Conservation (phyloP, 2,329 filamentous ascomycete species). For the Scopulariopsis brevicaulis region DNA sequence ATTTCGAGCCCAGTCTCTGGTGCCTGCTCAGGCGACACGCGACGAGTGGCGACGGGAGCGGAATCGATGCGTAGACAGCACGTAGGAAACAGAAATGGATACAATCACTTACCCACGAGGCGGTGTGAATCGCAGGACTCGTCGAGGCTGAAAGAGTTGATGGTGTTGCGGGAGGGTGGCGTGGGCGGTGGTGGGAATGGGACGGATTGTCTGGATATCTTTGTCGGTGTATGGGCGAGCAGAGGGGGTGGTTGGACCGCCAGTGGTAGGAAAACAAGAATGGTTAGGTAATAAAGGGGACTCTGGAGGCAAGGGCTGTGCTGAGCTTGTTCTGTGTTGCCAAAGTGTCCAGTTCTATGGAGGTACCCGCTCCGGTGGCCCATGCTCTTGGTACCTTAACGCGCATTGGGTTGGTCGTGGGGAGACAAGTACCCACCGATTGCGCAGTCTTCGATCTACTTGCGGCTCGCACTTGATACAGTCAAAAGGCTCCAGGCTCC, state of each 20-base stretch:
- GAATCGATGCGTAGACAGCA: not conserved
- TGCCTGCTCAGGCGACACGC: not conserved
- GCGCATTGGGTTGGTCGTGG: not conserved
- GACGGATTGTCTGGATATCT: constrained; percentile 2
- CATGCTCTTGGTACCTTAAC: not conserved
- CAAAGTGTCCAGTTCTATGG: constrained; percentile 3
- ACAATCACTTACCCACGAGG: constrained; percentile 2
- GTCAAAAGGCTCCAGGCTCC: not conserved
- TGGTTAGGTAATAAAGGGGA: constrained; percentile 4
- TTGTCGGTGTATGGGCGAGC: constrained; percentile 4
- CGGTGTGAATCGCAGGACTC: not conserved
- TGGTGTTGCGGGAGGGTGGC: not conserved
- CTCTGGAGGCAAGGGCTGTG: not conserved
- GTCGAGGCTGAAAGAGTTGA: not conserved
- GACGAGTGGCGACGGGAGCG: not conserved
- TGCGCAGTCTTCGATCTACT: not conserved
- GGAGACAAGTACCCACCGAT: not conserved
- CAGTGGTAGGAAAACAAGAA: constrained; percentile 1
- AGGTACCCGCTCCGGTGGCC: not conserved
- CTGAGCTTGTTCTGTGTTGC: constrained; percentile 1
- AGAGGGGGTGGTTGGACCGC: constrained; percentile 2
- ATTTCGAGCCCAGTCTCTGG: not conserved
- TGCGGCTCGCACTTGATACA: not conserved
- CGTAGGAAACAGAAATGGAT: not conserved
- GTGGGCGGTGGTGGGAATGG: constrained; percentile 1